phyloP scores from a whole-genome alignment of 2,329 filamentous ascomycete species.

The Zasmidium citrigriseum region DNA sequence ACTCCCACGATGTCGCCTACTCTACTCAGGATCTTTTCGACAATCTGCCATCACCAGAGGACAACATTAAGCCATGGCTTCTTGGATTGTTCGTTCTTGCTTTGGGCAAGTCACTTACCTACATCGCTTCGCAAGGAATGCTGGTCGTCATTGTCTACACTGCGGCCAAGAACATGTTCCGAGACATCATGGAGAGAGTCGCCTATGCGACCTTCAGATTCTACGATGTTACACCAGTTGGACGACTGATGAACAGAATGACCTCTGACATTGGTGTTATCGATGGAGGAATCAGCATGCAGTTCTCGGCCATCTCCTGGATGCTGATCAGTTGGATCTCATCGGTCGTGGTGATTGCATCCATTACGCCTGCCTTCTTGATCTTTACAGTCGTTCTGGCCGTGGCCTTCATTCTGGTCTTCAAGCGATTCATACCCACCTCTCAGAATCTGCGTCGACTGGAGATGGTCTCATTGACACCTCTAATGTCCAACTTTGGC shows the following conservation, averaged over 20 bases:
- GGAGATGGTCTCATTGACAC: conserved; percentile 86
- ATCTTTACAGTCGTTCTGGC: conserved; percentile 70
- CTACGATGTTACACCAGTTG: conserved; percentile 87
- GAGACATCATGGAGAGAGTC: conserved; percentile 69
- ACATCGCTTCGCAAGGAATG: conserved; percentile 63
- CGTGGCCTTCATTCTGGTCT: conserved; percentile 69
- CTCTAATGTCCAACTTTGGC: conserved; percentile 89
- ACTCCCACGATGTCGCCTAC: conserved; percentile 15
- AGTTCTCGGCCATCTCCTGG: conserved; percentile 72
- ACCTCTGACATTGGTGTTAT: conserved; percentile 88
- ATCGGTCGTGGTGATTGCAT: conserved; percentile 75
- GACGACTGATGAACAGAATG: conserved; percentile 86
- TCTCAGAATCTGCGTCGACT: conserved; percentile 81
- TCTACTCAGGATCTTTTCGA: conserved; percentile 42
- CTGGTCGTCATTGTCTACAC: conserved; percentile 78
- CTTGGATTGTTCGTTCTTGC: conserved; percentile 69
- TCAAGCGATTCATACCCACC: conserved; percentile 74
- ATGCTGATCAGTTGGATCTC: conserved; percentile 70
- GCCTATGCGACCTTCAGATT: conserved; percentile 83
- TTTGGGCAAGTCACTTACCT: conserved; percentile 59
- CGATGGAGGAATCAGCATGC: conserved; percentile 78
- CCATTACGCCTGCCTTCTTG: conserved; percentile 76
- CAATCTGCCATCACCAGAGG: conserved; percentile 64
- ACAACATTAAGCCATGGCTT: conserved; percentile 74
- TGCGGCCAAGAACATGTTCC: conserved; percentile 75